Percentiles rank a stretch among this genome's conserved stretches.
phyloP scores from a whole-genome alignment of 2,329 filamentous ascomycete species.

The Beauveria sp. region DNA sequence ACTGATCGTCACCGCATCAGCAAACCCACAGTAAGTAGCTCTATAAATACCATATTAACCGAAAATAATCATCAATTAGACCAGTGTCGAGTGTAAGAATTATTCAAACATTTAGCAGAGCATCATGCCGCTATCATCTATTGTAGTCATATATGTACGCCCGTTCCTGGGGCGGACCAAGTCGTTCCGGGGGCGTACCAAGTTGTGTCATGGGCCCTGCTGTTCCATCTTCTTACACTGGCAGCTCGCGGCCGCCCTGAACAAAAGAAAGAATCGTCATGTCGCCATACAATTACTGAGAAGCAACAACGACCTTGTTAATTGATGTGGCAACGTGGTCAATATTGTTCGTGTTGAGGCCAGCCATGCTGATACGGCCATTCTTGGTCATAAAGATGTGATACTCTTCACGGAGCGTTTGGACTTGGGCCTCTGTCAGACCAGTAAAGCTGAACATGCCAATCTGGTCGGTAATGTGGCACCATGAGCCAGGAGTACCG shows the following conservation, averaged over 20 bases:
- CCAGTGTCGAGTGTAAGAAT: not conserved
- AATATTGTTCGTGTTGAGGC: constrained; percentile 85
- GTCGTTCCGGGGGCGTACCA: not conserved
- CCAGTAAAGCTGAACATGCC: constrained; percentile 98
- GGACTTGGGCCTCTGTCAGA: constrained; percentile 64
- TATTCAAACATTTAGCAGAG: constrained; percentile 5
- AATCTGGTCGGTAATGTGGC: constrained; percentile 97
- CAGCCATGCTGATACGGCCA: constrained; percentile 95
- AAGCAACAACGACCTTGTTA: constrained; percentile 61
- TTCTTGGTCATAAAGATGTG: constrained; percentile 97
- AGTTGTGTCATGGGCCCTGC: not conserved
- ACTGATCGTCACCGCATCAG: not conserved
- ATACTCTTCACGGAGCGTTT: constrained; percentile 58
- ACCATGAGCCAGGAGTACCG: constrained; percentile 84
- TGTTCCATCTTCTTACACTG: constrained; percentile 10
- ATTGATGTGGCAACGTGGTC: constrained; percentile 90
- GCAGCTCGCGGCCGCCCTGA: not conserved
- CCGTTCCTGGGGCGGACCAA: not conserved
- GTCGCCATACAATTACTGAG: constrained; percentile 14
- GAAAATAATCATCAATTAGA: not conserved
- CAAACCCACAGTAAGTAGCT: not conserved
- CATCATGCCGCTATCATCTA: constrained; percentile 7
- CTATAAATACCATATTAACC: no score
- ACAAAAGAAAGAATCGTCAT: not conserved
- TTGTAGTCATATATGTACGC: constrained; percentile 4